A percentile compares a stretch with the other conserved stretches of the same genome.
These are phyloP conservation scores for Coniferiporia weirii DNA, from an alignment of 1,284 basidiomycete species.

Conservation along the genomic window DNA sequence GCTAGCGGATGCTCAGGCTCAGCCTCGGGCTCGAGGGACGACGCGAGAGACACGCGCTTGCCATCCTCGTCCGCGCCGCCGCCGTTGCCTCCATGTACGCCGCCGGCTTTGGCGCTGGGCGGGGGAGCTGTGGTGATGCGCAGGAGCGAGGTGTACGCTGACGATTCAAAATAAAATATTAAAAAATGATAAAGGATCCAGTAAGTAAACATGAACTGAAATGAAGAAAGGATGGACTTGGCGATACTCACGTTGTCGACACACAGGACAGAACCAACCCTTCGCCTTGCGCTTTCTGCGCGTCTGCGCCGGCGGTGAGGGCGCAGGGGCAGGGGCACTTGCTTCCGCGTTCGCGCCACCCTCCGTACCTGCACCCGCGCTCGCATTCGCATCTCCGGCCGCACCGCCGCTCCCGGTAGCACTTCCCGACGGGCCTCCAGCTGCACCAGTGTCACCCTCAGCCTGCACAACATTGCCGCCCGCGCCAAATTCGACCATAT, in stretches of 20 bases:
- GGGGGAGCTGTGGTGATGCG: slow-evolving; percentile 75
- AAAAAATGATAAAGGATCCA: slow-evolving; percentile 7
- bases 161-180: no score
- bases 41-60: slow-evolving; percentile 14
- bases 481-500: slow-evolving; percentile 93
- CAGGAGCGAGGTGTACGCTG: slow-evolving; percentile 83
- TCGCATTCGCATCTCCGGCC: slow-evolving; percentile 20
- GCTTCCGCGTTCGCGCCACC: slow-evolving; percentile 19
- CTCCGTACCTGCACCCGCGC: slow-evolving; percentile 16
- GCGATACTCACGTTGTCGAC: slow-evolving; percentile 69
- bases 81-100: not conserved
- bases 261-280: slow-evolving; percentile 93
- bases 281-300: slow-evolving; percentile 85
- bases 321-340: slow-evolving; percentile 19
- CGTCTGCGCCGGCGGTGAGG: slow-evolving; percentile 24
- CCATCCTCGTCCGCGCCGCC: not conserved
- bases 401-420: slow-evolving; percentile 20
- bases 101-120: slow-evolving; percentile 12
- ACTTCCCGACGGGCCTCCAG: not conserved
- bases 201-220: not conserved
- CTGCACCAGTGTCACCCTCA: slow-evolving; percentile 34
- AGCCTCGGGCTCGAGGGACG: slow-evolving; percentile 1
- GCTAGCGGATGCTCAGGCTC: no score
- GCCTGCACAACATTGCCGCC: slow-evolving; percentile 73
- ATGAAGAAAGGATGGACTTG: slow-evolving; percentile 7